Evolutionary conservation across 257 asterid genomes (phyloP).

Genomic region (Nicotiana sylvestris): DNA sequence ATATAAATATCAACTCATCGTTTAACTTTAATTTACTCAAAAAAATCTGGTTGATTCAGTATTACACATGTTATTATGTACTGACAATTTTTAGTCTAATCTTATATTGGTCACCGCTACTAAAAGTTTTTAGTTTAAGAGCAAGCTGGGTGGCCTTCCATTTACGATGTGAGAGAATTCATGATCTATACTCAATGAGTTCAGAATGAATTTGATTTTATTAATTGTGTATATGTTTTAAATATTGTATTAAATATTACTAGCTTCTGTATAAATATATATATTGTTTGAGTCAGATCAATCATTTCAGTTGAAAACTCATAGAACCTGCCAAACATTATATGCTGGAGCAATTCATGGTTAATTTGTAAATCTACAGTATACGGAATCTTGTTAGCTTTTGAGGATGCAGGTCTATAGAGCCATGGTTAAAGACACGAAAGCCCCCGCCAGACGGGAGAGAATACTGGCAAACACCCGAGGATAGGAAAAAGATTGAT

Average conservation of each 20-base stretch:
- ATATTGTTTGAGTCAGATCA: background rate
- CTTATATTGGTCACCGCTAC: too few species aligned
- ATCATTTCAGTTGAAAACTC: background rate
- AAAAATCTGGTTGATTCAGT: too few species aligned
- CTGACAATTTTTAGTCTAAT: too few species aligned
- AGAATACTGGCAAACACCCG: slow-evolving; percentile 48
- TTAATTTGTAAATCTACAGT: background rate
- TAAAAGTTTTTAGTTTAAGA: too few species aligned
- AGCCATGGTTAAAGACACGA: slow-evolving; percentile 74
- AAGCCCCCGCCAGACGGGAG: slow-evolving; percentile 44
- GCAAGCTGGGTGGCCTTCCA: too few species aligned
- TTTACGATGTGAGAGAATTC: background rate
- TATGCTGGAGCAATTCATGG: background rate
- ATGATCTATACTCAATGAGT: too few species aligned
- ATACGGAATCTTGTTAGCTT: background rate
- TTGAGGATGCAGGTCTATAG: slow-evolving; percentile 44
- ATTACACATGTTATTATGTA: too few species aligned
- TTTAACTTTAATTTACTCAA: background rate
- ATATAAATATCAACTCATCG: background rate
- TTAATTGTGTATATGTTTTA: background rate
- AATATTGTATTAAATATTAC: background rate
- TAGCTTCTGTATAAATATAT: background rate
- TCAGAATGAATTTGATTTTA: background rate
- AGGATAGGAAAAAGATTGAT: slow-evolving; percentile 58
- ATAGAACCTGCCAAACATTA: too few species aligned